These are phyloP conservation scores for Saccharomycopsis javanensis DNA, from an alignment of 805 yeast genomes.

Conservation along the genomic window DNA sequence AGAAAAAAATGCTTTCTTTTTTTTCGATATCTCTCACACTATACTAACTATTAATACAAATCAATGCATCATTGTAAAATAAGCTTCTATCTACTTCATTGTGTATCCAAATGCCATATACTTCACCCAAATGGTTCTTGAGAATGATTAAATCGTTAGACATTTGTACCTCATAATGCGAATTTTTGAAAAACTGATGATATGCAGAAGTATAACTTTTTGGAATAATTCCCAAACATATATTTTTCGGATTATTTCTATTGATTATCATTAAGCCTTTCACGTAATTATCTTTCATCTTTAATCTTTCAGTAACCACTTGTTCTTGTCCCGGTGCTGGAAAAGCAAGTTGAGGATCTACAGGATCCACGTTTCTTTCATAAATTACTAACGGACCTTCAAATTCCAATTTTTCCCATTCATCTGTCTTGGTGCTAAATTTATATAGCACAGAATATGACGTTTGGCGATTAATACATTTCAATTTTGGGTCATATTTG, in stretches of 20 bases:
- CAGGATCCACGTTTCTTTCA: constrained; percentile 35
- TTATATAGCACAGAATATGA: constrained; percentile 66
- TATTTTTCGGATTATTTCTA: constrained; percentile 58
- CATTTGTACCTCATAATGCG: constrained; percentile 42
- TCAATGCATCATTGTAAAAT: constrained; percentile 37
- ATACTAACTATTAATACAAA: constrained; percentile 18
- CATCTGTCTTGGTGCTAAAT: constrained; percentile 45
- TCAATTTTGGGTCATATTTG: constrained; percentile 63
- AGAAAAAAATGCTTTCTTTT: neutral
- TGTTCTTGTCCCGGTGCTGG: constrained; percentile 6
- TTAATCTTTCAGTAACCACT: constrained; percentile 5
- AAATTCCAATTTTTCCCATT: constrained; percentile 62
- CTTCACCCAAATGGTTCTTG: constrained; percentile 56
- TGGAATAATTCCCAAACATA: constrained; percentile 59
- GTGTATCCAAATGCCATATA: constrained; percentile 73
- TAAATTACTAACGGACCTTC: constrained; percentile 66
- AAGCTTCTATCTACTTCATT: constrained; percentile 56
- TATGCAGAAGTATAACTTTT: constrained; percentile 38
- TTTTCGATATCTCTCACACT: neutral
- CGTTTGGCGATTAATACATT: constrained; percentile 56
- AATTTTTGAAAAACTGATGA: constrained; percentile 27
- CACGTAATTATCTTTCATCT: constrained; percentile 34
- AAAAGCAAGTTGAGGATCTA: constrained; percentile 19
- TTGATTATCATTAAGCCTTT: constrained; percentile 66
- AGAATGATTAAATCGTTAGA: constrained; percentile 63